Conservation (phyloP, 441 rosid genomes). For the Syzygium syzygioides region DNA sequence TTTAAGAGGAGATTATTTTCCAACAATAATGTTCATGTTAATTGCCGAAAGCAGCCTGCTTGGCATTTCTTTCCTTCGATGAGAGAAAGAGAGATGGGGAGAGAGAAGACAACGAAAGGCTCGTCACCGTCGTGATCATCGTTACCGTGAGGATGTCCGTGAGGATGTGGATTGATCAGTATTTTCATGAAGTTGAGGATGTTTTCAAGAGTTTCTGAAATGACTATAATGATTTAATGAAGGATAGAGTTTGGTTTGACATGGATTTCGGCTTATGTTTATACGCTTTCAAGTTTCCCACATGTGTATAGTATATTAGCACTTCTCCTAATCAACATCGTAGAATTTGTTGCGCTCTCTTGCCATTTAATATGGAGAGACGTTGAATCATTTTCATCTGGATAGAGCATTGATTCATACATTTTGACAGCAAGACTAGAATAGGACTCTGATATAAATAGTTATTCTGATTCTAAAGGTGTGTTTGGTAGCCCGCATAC, state of each 20-base stretch:
- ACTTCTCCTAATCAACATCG: slow-evolving; percentile 59
- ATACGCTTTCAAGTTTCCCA: slow-evolving; percentile 59
- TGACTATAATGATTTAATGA: neutral
- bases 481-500: neutral
- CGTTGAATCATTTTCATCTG: neutral
- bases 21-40: neutral
- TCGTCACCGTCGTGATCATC: neutral
- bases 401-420: neutral
- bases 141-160: neutral
- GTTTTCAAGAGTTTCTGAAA: neutral
- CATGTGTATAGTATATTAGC: slow-evolving; percentile 69
- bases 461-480: neutral
- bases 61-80: neutral
- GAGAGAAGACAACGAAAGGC: neutral
- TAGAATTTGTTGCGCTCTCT: slow-evolving; percentile 50
- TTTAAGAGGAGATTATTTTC: neutral
- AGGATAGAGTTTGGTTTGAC: slow-evolving; percentile 46
- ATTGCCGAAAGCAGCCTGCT: neutral
- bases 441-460: neutral
- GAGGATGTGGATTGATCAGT: neutral
- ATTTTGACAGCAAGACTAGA: neutral
- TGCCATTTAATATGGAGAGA: neutral
- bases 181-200: neutral
- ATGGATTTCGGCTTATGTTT: slow-evolving; percentile 52
- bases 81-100: neutral